Evolutionary conservation across 2,329 filamentous ascomycete species (phyloP).

Genomic region (Paramyrothecium sp.): DNA sequence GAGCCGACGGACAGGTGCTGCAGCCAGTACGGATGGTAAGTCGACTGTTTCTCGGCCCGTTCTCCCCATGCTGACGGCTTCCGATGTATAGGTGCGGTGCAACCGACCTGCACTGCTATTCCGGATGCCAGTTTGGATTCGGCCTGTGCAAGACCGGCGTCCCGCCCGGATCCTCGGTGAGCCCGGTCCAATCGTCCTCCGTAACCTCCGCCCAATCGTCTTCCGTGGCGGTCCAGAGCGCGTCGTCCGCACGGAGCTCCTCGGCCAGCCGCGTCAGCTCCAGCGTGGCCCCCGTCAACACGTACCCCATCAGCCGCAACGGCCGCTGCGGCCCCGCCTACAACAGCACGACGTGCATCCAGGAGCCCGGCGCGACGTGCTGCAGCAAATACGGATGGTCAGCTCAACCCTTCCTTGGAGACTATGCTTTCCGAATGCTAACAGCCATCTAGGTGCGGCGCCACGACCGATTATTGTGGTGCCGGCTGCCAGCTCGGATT

Average conservation of each 20-base stretch:
- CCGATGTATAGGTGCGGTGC: neutral
- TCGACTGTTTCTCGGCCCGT: neutral
- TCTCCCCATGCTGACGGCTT: neutral
- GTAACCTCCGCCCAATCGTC: neutral
- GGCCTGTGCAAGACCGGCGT: neutral
- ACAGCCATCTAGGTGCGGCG: slow-evolving; percentile 29
- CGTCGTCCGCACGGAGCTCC: slow-evolving; percentile 4
- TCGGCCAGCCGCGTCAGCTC: neutral
- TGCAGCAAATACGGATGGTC: slow-evolving; percentile 22
- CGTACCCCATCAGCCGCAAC: slow-evolving; percentile 9
- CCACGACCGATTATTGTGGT: slow-evolving; percentile 35
- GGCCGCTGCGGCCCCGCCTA: slow-evolving; percentile 24
- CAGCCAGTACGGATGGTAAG: slow-evolving; percentile 15
- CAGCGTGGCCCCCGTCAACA: slow-evolving; percentile 4
- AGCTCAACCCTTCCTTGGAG: neutral
- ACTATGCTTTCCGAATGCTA: neutral
- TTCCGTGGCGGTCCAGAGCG: neutral
- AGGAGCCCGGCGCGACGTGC: slow-evolving; percentile 20
- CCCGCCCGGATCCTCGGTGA: neutral
- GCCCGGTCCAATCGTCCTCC: neutral
- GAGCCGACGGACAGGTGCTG: slow-evolving; percentile 18
- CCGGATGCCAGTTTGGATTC: neutral
- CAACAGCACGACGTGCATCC: slow-evolving; percentile 19
- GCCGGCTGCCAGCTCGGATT: slow-evolving; percentile 33
- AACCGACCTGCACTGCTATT: neutral